These are phyloP conservation scores for Zygotorulaspora danielsina DNA, from an alignment of 805 yeast genomes.

Conservation along the genomic window DNA sequence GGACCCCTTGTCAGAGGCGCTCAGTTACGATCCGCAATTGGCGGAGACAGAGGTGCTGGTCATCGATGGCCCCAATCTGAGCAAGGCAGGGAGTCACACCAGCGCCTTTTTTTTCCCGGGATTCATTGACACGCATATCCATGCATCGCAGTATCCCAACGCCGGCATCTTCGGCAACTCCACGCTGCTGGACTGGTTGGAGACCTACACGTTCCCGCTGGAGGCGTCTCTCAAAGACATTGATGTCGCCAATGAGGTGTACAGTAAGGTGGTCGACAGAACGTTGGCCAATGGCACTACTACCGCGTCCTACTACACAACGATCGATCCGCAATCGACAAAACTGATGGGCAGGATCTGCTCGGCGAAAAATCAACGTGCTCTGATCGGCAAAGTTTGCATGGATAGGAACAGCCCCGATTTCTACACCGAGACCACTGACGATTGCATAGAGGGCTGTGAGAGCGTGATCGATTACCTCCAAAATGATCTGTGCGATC, in stretches of 20 bases:
- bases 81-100: not conserved
- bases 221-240: slow-evolving; percentile 63
- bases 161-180: slow-evolving; percentile 78
- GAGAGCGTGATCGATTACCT: slow-evolving; percentile 55
- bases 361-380: slow-evolving; percentile 70
- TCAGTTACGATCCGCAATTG: slow-evolving; percentile 17
- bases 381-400: slow-evolving; percentile 88
- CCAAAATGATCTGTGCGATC: slow-evolving; percentile 46
- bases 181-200: slow-evolving; percentile 86
- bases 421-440: slow-evolving; percentile 56
- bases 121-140: slow-evolving; percentile 76
- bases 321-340: slow-evolving; percentile 75
- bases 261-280: slow-evolving; percentile 59
- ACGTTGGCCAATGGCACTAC: slow-evolving; percentile 84
- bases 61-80: slow-evolving; percentile 24
- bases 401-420: slow-evolving; percentile 84
- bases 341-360: slow-evolving; percentile 72
- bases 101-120: slow-evolving; percentile 72
- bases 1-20: slow-evolving; percentile 32
- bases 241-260: slow-evolving; percentile 55
- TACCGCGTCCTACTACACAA: slow-evolving; percentile 86
- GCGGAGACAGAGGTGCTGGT: slow-evolving; percentile 22
- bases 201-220: slow-evolving; percentile 81
- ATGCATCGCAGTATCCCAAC: slow-evolving; percentile 82
- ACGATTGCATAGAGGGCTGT: slow-evolving; percentile 54